These are phyloP conservation scores for Leptographium lundbergii DNA, from an alignment of 2,329 filamentous ascomycete genomes.

Conservation along the genomic window DNA sequence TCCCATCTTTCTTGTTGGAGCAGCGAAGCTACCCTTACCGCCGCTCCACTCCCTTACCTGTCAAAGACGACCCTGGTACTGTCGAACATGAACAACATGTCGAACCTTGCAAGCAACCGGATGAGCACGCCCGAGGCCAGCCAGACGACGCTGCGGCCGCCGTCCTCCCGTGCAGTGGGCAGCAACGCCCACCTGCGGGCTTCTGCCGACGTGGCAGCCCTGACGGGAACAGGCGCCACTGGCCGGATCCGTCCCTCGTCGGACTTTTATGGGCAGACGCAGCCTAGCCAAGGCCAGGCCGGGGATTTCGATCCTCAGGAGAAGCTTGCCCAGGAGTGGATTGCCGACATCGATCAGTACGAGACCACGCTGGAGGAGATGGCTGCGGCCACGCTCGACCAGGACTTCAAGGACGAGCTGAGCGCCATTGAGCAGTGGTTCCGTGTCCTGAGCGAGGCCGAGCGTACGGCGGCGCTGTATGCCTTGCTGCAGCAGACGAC, in stretches of 20 bases:
- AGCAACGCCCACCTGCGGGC: slow-evolving; percentile 74
- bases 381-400: slow-evolving; percentile 95
- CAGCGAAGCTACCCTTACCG: background rate
- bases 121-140: slow-evolving; percentile 94
- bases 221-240: slow-evolving; percentile 50
- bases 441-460: slow-evolving; percentile 88
- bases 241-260: slow-evolving; percentile 86
- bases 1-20: background rate
- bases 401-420: slow-evolving; percentile 98
- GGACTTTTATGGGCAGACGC: slow-evolving; percentile 77
- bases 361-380: slow-evolving; percentile 98
- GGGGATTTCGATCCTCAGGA: slow-evolving; percentile 73
- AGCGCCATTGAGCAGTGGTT: slow-evolving; percentile 99
- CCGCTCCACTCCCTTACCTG: slow-evolving; percentile 2
- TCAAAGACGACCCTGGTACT: background rate
- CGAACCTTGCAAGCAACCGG: slow-evolving; percentile 67
- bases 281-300: slow-evolving; percentile 54
- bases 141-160: slow-evolving; percentile 70
- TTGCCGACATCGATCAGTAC: slow-evolving; percentile 96
- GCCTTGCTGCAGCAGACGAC: slow-evolving; percentile 95
- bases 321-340: slow-evolving; percentile 94
- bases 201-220: slow-evolving; percentile 89
- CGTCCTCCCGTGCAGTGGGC: slow-evolving; percentile 63
- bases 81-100: slow-evolving; percentile 43
- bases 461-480: slow-evolving; percentile 89